phyloP scores from a whole-genome alignment of 768 basidiomycete species.

The Auricularia auricula-judae region DNA sequence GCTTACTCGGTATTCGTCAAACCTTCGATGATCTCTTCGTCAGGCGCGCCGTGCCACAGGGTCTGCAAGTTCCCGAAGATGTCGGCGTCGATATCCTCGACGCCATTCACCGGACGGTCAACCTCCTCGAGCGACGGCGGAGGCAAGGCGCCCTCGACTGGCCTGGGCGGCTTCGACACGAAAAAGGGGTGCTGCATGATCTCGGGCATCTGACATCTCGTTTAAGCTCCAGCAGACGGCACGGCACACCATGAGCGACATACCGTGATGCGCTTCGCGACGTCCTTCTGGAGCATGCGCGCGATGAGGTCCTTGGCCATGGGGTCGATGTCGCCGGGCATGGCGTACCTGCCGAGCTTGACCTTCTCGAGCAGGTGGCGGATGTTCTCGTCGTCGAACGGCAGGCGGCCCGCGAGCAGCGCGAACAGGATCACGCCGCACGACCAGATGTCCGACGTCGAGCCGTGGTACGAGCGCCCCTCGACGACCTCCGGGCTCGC shows the following conservation, averaged over 20 bases:
- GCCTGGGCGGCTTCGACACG: background rate
- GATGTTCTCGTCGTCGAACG: constrained; percentile 88
- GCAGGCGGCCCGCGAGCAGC: constrained; percentile 79
- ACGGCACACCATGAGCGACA: constrained; percentile 15
- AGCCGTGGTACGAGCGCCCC: constrained; percentile 79
- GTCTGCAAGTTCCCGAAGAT: constrained; percentile 85
- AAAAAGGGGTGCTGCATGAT: constrained; percentile 85
- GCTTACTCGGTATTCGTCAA: constrained; percentile 35
- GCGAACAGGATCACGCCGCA: constrained; percentile 91
- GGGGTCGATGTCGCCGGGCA: constrained; percentile 73
- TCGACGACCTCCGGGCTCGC: constrained; percentile 95
- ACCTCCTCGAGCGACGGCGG: constrained; percentile 55
- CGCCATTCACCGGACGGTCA: constrained; percentile 51
- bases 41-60: constrained; percentile 77
- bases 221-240: background rate
- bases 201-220: constrained; percentile 57
- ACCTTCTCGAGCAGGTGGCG: constrained; percentile 72
- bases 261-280: constrained; percentile 69
- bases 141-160: constrained; percentile 15
- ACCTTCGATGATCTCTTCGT: constrained; percentile 59
- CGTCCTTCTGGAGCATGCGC: constrained; percentile 85
- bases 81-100: constrained; percentile 70
- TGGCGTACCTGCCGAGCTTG: constrained; percentile 72
- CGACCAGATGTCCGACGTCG: constrained; percentile 92
- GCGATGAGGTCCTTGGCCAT: constrained; percentile 73